Evolutionary conservation across 257 asterid species (phyloP).

Genomic region (Solanum bulbocastanum): DNA sequence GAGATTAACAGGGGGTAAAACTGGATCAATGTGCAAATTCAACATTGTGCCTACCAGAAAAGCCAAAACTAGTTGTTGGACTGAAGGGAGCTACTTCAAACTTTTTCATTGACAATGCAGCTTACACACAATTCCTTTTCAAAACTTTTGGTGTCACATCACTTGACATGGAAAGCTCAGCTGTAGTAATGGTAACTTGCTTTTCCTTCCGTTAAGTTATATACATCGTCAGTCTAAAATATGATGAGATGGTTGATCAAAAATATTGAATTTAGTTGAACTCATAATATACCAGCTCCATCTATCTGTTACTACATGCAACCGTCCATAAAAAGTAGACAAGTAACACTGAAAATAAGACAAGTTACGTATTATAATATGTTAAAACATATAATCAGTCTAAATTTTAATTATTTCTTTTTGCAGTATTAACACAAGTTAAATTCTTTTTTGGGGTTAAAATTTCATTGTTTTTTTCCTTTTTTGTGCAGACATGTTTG

Average conservation of each 20-base stretch:
- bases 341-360: not conserved
- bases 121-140: constrained; percentile 42
- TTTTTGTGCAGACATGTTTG: constrained; percentile 32
- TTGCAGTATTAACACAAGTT: not conserved
- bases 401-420: not conserved
- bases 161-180: constrained; percentile 58
- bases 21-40: constrained; percentile 40
- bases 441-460: not conserved
- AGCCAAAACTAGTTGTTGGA: constrained; percentile 43
- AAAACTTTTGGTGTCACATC: constrained; percentile 40
- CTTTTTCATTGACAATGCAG: constrained; percentile 45
- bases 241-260: not conserved
- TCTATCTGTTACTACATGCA: rapidly evolving
- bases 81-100: constrained; percentile 43
- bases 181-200: constrained; percentile 41
- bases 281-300: not conserved
- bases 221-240: not conserved
- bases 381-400: not conserved
- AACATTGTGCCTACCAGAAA: constrained; percentile 31
- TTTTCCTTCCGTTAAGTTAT: not conserved
- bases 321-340: not conserved
- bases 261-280: too few species aligned
- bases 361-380: not conserved
- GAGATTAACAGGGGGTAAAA: constrained; percentile 23
- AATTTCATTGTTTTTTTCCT: not conserved